These are phyloP conservation scores for Talaromyces rugulosus DNA, from an alignment of 2,329 filamentous ascomycete species.

Conservation along the genomic window DNA sequence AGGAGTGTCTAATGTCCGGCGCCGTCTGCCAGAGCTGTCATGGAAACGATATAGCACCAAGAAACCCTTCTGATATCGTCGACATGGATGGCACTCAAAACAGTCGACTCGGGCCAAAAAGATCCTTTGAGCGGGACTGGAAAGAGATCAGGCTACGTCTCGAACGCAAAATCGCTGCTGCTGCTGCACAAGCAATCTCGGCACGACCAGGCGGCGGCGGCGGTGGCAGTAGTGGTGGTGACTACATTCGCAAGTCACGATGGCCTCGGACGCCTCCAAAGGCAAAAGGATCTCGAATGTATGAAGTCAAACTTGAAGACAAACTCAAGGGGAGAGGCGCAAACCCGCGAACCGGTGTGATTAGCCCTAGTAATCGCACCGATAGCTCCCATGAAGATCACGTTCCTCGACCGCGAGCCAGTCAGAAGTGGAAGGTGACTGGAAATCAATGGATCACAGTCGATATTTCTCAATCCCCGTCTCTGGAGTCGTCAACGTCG, in stretches of 20 bases:
- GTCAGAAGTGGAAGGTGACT: slow-evolving; percentile 29
- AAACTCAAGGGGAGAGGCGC: slow-evolving; percentile 28
- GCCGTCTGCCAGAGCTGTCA: slow-evolving; percentile 6
- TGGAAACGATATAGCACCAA: slow-evolving; percentile 4
- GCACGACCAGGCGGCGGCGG: slow-evolving; percentile 9
- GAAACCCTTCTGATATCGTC: slow-evolving; percentile 1
- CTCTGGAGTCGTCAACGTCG: slow-evolving; percentile 14
- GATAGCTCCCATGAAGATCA: slow-evolving; percentile 16
- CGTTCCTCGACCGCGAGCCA: slow-evolving; percentile 9
- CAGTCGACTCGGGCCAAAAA: slow-evolving; percentile 5
- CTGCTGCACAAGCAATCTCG: slow-evolving; percentile 12
- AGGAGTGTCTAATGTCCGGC: slow-evolving; percentile 5
- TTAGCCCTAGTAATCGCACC: slow-evolving; percentile 29
- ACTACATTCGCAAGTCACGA: slow-evolving; percentile 5
- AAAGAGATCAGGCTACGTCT: slow-evolving; percentile 13
- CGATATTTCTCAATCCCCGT: slow-evolving; percentile 22
- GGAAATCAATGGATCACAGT: slow-evolving; percentile 34
- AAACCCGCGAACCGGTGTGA: slow-evolving; percentile 33
- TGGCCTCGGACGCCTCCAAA: slow-evolving; percentile 7
- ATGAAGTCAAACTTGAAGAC: slow-evolving; percentile 26
- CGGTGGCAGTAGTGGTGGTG: not conserved
- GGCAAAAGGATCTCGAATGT: slow-evolving; percentile 6
- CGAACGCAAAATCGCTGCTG: slow-evolving; percentile 11
- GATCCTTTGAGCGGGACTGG: slow-evolving; percentile 13
- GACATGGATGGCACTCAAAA: slow-evolving; percentile 3